Percentiles rank a stretch among this genome's conserved stretches.
Evolutionary conservation across 371 early-diverging fungal species (phyloP).

Genomic region (Mortierella polycephala): DNA sequence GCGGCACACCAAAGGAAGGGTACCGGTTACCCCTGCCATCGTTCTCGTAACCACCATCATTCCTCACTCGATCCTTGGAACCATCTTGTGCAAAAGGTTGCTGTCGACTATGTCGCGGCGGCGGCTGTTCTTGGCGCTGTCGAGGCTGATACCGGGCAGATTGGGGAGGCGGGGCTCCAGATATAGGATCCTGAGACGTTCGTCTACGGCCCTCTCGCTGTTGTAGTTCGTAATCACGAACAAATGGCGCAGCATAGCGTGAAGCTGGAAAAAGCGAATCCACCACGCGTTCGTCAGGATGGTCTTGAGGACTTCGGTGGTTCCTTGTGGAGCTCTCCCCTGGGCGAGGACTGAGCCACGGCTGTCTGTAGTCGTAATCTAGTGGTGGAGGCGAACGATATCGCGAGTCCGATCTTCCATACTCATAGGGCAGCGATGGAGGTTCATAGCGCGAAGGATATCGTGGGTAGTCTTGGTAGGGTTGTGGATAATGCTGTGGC

Average conservation of each 20-base stretch:
- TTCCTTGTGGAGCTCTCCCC: not conserved
- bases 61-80: no score
- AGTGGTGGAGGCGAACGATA: constrained; percentile 12
- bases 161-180: not conserved
- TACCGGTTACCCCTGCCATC: not conserved
- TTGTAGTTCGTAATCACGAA: constrained; percentile 46
- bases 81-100: no score
- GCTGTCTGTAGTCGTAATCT: not conserved
- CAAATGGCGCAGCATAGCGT: constrained; percentile 44
- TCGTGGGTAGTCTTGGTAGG: constrained; percentile 9
- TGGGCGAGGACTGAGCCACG: not conserved
- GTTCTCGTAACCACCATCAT: not conserved
- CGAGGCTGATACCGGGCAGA: not conserved
- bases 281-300: not conserved
- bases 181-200: constrained; percentile 8
- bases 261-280: constrained; percentile 36
- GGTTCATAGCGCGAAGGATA: constrained; percentile 8
- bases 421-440: not conserved
- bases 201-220: constrained; percentile 35
- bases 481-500: not conserved
- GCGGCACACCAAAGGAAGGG: not conserved
- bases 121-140: not conserved
- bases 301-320: not conserved
- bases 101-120: not conserved
- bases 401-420: constrained; percentile 1